Base-by-base conservation (phyloP, 108 stramenopile genomes). In the Nitzschia sp. region DNA sequence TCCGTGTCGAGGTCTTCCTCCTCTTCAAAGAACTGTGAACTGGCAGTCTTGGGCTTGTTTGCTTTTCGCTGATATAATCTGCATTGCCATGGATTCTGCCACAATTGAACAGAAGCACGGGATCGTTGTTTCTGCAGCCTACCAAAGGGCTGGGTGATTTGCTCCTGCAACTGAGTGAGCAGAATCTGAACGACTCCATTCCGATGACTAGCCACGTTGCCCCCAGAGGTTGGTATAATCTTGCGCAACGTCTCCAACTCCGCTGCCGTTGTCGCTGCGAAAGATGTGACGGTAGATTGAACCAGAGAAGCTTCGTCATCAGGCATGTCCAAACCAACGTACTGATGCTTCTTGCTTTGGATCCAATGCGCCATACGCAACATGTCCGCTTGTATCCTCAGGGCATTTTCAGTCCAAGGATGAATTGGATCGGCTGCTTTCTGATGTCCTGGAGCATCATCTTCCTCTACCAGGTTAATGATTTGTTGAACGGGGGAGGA, bases 251-350 rank as follows among this genome's bases (percentile, higher is more conserved):
- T 82, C 53, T 94, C 90, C 59, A 94, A 70, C 56, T 94, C 88
- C 48, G 76, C 87, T 6, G 86, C 88, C 43, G 88, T 91, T 8
- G 88, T 87, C 0, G 87, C 88, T 2, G 85, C 82, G 69, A 90
- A 94, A 24, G 88, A 85, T n/a, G 84, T 84, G 20, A 91, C 79
- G 22, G 93, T 87, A 6, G 89, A 85, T 72, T 91, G 88, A 34
- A 94, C 74, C 22, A 90, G 59, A 6, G 85, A 83, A 53, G 85
- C 80, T 73, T 94, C 88, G 21, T 83, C 70, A 58, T 87, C 78
- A 5, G 77, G 70, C 80, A 86, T 93, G 41, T 79, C 34, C 20
- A 73, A 42, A 10, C 62, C 56, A 6, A 71, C 55, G 53, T 81
- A 86, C 25, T 73, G 65, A 12, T 42, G 50, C 44, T 70, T 41